Evolutionary conservation across 1,284 basidiomycete species (phyloP).

Genomic region (Sporisorium iseilematis-ciliati): DNA sequence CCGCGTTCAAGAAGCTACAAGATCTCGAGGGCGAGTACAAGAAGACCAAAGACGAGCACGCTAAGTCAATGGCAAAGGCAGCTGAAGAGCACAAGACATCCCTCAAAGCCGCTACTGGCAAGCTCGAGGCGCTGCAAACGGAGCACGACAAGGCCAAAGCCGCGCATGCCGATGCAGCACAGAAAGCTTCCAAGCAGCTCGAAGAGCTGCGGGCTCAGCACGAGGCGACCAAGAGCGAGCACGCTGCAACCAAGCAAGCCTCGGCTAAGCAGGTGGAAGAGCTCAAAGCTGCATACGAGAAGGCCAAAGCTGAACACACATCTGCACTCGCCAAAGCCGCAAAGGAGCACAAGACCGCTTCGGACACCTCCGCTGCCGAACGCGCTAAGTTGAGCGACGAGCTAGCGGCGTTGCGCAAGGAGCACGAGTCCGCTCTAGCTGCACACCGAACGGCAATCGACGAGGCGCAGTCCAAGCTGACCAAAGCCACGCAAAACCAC

Average conservation of each 20-base stretch:
- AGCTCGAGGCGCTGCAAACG: constrained; percentile 17
- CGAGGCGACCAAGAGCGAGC: constrained; percentile 18
- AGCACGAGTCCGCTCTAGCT: constrained; percentile 15
- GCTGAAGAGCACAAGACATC: constrained; percentile 20
- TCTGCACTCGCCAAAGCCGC: constrained; percentile 7
- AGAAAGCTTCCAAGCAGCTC: constrained; percentile 12
- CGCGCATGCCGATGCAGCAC: constrained; percentile 7
- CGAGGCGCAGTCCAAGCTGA: constrained; percentile 9
- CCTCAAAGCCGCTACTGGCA: background rate
- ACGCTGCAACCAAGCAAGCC: constrained; percentile 2
- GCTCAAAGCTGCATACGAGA: constrained; percentile 12
- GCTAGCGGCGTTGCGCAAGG: constrained; percentile 25
- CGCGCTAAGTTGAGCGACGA: constrained; percentile 8
- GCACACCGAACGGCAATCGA: constrained; percentile 21
- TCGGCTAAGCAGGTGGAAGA: constrained; percentile 15
- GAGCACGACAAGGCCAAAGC: constrained; percentile 15
- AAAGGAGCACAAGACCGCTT: constrained; percentile 13
- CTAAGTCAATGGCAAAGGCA: constrained; percentile 2
- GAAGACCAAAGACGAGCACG: constrained; percentile 14
- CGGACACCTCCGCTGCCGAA: constrained; percentile 19
- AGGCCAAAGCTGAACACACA: constrained; percentile 17
- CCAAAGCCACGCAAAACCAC: constrained; percentile 10
- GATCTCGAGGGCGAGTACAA: constrained; percentile 19
- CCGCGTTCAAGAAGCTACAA: constrained; percentile 11
- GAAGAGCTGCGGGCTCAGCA: constrained; percentile 8